Conservation (phyloP, 1,139 yeast species). For the Candida buenavistaensis region DNA sequence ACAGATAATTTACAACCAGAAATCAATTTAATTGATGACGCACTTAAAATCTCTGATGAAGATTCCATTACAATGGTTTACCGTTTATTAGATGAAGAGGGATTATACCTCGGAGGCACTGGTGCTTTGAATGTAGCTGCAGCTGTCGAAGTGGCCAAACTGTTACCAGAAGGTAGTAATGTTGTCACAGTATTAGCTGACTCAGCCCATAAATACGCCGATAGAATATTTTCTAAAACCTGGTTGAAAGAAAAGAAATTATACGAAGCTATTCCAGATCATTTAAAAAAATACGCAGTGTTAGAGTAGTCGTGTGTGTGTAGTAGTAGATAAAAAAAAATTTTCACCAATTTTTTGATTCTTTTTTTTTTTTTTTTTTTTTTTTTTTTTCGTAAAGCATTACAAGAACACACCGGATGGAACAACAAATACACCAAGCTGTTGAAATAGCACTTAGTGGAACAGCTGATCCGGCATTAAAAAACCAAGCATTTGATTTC, state of each 20-base stretch:
- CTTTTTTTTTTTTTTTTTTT: conserved; percentile 3
- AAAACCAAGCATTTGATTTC: conserved; percentile 82
- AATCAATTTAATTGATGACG: conserved; percentile 69
- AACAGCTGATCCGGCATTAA: conserved; percentile 64
- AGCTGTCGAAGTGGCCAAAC: conserved; percentile 68
- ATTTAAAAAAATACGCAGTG: conserved; percentile 63
- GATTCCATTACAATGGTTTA: conserved; percentile 79
- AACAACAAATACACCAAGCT: conserved; percentile 88
- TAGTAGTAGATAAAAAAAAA: background rate
- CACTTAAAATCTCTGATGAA: conserved; percentile 72
- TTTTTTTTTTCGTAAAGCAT: background rate
- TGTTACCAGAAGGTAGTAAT: conserved; percentile 78
- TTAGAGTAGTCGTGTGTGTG: conserved; percentile 23
- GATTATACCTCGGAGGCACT: conserved; percentile 87
- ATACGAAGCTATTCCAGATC: conserved; percentile 64
- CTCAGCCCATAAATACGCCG: conserved; percentile 85
- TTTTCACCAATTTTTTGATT: background rate
- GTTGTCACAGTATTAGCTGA: conserved; percentile 87
- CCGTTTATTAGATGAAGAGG: conserved; percentile 82
- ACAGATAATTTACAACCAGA: conserved; percentile 80
- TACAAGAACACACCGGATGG: conserved; percentile 59
- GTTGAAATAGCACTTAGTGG: conserved; percentile 86
- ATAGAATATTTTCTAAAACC: conserved; percentile 69
- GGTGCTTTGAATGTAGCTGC: conserved; percentile 83
- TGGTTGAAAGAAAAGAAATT: conserved; percentile 78